These are phyloP conservation scores for Alternaria sp. DNA, from an alignment of 2,329 filamentous ascomycete species.

Conservation along the genomic window DNA sequence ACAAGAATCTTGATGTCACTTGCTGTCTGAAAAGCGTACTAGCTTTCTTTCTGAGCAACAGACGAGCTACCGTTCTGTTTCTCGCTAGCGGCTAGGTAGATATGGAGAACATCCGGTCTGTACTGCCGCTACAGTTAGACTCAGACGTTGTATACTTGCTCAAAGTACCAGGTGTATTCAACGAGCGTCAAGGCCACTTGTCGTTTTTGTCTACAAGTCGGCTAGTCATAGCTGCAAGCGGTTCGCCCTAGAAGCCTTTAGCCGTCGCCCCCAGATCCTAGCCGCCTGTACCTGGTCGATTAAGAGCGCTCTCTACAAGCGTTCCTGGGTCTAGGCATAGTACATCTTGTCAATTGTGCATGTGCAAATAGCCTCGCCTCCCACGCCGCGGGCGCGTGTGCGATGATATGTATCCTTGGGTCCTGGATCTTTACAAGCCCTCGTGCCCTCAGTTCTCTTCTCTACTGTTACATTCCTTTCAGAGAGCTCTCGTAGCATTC, in stretches of 20 bases:
- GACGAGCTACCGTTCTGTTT: neutral
- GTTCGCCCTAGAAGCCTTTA: constrained; percentile 25
- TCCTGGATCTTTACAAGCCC: constrained; percentile 12
- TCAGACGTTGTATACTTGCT: neutral
- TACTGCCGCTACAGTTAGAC: neutral
- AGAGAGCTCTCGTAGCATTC: constrained; percentile 36
- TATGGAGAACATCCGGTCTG: neutral
- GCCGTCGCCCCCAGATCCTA: constrained; percentile 36
- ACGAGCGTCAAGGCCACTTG: constrained; percentile 13
- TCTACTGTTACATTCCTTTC: constrained; percentile 39
- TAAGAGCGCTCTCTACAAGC: constrained; percentile 22
- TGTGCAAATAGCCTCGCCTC: constrained; percentile 16
- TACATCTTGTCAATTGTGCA: constrained; percentile 35
- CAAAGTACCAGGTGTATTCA: neutral
- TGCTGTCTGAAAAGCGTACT: neutral
- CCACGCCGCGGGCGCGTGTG: constrained; percentile 21
- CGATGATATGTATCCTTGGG: constrained; percentile 23
- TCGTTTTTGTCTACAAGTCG: constrained; percentile 16
- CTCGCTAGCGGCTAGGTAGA: neutral
- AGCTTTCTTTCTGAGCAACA: neutral
- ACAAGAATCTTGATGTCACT: neutral
- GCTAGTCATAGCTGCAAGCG: neutral
- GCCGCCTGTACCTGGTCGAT: constrained; percentile 26
- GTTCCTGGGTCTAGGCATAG: constrained; percentile 20
- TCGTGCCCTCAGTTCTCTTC: constrained; percentile 21